Evolutionary conservation across 2,329 filamentous ascomycete genomes (phyloP).

Genomic region (Metarhizium guizhouense): DNA sequence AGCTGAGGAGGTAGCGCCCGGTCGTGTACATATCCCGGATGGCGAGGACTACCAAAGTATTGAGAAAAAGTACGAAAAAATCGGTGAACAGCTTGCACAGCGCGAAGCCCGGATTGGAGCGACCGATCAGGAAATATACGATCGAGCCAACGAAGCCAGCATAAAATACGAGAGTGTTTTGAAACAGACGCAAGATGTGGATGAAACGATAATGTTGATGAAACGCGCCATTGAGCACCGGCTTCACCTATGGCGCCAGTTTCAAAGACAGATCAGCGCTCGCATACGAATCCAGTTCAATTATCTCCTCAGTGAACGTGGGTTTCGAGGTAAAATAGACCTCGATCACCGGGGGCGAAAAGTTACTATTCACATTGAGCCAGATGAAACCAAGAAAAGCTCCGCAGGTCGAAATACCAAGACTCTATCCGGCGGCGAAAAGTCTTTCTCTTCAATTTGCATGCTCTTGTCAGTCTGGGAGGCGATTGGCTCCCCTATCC

Average conservation of each 20-base stretch:
- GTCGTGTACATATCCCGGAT: conserved; percentile 53
- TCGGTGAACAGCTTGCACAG: conserved; percentile 49
- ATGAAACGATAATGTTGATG: conserved; percentile 34
- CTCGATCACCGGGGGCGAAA: conserved; percentile 68
- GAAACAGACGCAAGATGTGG: conserved; percentile 29
- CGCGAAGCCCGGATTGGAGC: conserved; percentile 51
- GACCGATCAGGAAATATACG: conserved; percentile 54
- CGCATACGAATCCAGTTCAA: conserved; percentile 78
- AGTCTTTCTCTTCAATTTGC: conserved; percentile 96
- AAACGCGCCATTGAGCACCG: conserved; percentile 59
- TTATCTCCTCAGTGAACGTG: conserved; percentile 80
- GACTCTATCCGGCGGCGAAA: conserved; percentile 91
- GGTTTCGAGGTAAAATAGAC: conserved; percentile 73
- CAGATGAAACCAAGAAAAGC: conserved; percentile 59
- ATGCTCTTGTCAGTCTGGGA: conserved; percentile 91
- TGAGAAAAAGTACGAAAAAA: conserved; percentile 41
- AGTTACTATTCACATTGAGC: conserved; percentile 70
- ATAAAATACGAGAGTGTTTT: conserved; percentile 34
- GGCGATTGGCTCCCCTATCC: conserved; percentile 90
- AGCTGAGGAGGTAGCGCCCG: conserved; percentile 42
- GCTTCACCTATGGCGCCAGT: conserved; percentile 66
- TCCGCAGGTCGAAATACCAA: conserved; percentile 73
- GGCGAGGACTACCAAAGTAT: conserved; percentile 53
- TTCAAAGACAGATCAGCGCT: conserved; percentile 79
- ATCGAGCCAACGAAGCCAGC: conserved; percentile 32